Base-by-base conservation (phyloP, 139 green algal genomes). In the Chlamydomonas schloesseri region DNA sequence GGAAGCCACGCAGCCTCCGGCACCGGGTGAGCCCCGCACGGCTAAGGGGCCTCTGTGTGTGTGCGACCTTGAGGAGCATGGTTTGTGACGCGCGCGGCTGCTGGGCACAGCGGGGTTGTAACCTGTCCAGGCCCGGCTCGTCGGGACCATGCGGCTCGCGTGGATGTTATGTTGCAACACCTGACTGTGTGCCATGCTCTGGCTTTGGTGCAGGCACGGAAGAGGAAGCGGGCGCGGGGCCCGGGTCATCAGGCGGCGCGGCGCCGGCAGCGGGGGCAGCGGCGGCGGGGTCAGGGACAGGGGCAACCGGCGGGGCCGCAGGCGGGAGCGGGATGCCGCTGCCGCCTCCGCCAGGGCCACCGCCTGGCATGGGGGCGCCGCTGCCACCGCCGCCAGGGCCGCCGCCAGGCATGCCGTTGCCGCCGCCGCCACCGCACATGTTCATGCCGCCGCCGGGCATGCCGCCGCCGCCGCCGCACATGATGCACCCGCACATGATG, bases 261-360 rank as follows among this genome's bases (percentile, higher is more conserved):
- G 53, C 23, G 15, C 67, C 50, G 13, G 76, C 79, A 29, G 33
- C 85, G 34, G 60, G 84, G 69, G 72, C 76, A 68, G 73, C 78
- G 53, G 37, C 42, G 31, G 75, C 75, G 24, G 57, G 23, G 36
- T 31, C 31, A 24, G 46, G 37, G 79, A 5, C 68, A 53, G 24
- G n/a, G 14, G 9, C 64, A 50, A 9, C 29, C 18, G 83, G 71
- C 29, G 64, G 50, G 47, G 17, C 34, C 37, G 21, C 81, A 26
- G 69, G 29, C 60, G 28, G 60, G 18, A 8, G n/a, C n/a, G 64
- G 64, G 29, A 50, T 79, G 60, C 65, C 68, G 14, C 81, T 90
- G 24, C 83, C 87, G 31, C 87, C 88, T 57, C 68, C 77, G 68
- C 71, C 79, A 65, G 77, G 76, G 89, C 90, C 88, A 55, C 87